These are phyloP conservation scores for Starmerella bombicola DNA, from an alignment of 805 yeast genomes.

Conservation along the genomic window DNA sequence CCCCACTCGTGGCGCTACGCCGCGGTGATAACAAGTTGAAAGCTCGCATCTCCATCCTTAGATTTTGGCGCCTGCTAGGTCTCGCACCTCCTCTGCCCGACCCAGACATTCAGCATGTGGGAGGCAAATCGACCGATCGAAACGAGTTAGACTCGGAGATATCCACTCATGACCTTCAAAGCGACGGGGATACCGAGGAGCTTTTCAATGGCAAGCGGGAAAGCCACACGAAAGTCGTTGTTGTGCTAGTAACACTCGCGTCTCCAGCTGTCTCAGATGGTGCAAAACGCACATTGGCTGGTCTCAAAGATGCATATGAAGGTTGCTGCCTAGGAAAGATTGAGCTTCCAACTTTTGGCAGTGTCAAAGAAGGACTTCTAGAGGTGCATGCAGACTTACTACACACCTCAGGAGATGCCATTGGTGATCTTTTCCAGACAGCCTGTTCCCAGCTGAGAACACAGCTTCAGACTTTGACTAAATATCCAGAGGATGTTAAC, in stretches of 20 bases:
- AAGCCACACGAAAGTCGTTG: background rate
- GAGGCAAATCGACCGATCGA: too few relatives aligned
- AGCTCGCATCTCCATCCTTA: slow-evolving; percentile 30
- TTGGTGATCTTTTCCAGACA: slow-evolving; percentile 22
- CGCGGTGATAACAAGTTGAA: slow-evolving; percentile 25
- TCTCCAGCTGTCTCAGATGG: slow-evolving; percentile 12
- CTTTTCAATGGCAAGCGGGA: too few relatives aligned
- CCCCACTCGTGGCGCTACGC: slow-evolving; percentile 26
- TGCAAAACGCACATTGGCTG: slow-evolving; percentile 17
- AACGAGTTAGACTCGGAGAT: too few relatives aligned
- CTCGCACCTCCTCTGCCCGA: slow-evolving; percentile 26
- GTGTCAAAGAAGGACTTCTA: slow-evolving; percentile 18
- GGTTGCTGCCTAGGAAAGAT: slow-evolving; percentile 29
- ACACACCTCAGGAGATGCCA: slow-evolving; percentile 20
- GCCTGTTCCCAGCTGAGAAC: slow-evolving; percentile 18
- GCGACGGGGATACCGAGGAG: too few relatives aligned
- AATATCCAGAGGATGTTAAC: slow-evolving; percentile 1
- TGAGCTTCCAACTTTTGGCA: slow-evolving; percentile 21
- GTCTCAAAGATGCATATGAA: slow-evolving; percentile 27
- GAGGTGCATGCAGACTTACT: slow-evolving; percentile 17
- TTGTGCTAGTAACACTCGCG: slow-evolving; percentile 21
- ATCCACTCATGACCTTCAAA: too few relatives aligned
- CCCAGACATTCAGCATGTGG: too few relatives aligned
- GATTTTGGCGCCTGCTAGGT: slow-evolving; percentile 33
- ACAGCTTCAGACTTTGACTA: slow-evolving; percentile 6